phyloP scores from a whole-genome alignment of 2,329 filamentous ascomycete genomes.

The Venturia carpophila region DNA sequence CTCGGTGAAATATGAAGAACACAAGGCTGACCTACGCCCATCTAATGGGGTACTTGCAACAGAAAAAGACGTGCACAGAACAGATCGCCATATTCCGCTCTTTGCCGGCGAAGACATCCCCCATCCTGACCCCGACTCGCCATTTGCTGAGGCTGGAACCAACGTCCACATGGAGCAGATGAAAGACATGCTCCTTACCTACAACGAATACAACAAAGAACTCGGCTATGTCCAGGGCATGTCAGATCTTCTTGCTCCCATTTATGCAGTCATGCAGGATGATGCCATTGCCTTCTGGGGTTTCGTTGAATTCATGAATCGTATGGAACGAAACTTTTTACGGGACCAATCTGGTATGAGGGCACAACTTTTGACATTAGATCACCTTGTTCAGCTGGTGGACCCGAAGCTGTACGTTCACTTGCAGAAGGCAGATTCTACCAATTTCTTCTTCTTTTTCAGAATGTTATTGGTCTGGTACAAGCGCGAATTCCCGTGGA shows the following conservation, averaged over 20 bases:
- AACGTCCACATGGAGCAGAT: constrained; percentile 98
- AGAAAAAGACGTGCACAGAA: constrained; percentile 99
- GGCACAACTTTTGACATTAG: constrained; percentile 77
- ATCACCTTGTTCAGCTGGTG: constrained; percentile 94
- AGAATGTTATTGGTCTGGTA: constrained; percentile 98
- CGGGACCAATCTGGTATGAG: constrained; percentile 96
- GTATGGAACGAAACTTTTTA: constrained; percentile 96
- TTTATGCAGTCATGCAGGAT: constrained; percentile 96
- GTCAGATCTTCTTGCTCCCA: constrained; percentile 90
- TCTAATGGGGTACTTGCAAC: constrained; percentile 46
- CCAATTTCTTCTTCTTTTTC: constrained; percentile 99
- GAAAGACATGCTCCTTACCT: constrained; percentile 98
- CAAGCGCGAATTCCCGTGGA: constrained; percentile 92
- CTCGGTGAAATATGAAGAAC: neutral
- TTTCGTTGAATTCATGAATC: constrained; percentile 91
- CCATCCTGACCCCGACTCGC: constrained; percentile 90
- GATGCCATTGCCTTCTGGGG: constrained; percentile 96
- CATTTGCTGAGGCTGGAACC: constrained; percentile 85
- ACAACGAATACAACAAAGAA: constrained; percentile 95
- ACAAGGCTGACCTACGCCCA: constrained; percentile 42
- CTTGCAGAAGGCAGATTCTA: constrained; percentile 81
- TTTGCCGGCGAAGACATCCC: constrained; percentile 95
- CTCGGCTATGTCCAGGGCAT: constrained; percentile 98
- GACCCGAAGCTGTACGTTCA: constrained; percentile 91
- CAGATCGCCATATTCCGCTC: constrained; percentile 87